phyloP scores from a whole-genome alignment of 345 rosid species.

The Anastatica hierochuntica region DNA sequence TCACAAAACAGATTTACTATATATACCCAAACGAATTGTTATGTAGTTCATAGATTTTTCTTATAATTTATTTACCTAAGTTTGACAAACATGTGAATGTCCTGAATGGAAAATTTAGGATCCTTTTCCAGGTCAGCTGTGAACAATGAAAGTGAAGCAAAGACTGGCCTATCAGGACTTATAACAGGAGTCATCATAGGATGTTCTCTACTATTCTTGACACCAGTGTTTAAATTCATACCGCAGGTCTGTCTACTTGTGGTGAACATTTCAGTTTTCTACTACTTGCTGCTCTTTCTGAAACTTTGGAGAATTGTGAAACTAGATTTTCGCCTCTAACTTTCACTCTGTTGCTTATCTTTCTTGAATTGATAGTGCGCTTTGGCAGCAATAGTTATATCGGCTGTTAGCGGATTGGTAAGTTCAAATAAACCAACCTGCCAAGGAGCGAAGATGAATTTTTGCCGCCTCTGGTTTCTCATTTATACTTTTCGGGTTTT shows the following conservation, averaged over 20 bases:
- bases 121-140: slow-evolving; percentile 99
- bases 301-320: too few relatives aligned
- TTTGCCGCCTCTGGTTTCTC: neutral
- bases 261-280: slow-evolving; percentile 25
- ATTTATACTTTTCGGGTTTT: slow-evolving; percentile 11
- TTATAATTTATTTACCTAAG: neutral
- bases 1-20: neutral
- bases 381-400: slow-evolving; percentile 85
- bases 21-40: too few relatives aligned
- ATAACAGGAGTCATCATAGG: slow-evolving; percentile 70
- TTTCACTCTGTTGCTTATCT: slow-evolving; percentile 16
- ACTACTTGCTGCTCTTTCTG: slow-evolving; percentile 1
- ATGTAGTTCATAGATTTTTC: neutral
- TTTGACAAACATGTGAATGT: slow-evolving; percentile 10
- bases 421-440: slow-evolving; percentile 28
- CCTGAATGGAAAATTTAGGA: slow-evolving; percentile 43
- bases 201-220: slow-evolving; percentile 83
- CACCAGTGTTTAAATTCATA: slow-evolving; percentile 70
- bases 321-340: slow-evolving; percentile 19
- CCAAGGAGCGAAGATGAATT: neutral
- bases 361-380: slow-evolving; percentile 56
- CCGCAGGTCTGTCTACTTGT: slow-evolving; percentile 61
- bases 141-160: slow-evolving; percentile 92
- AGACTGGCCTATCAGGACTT: slow-evolving; percentile 80
- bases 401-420: slow-evolving; percentile 93